A percentile compares a stretch with the other conserved stretches of the same genome.
Conservation (phyloP, 2,329 filamentous ascomycete species). For the Alternaria sp. region DNA sequence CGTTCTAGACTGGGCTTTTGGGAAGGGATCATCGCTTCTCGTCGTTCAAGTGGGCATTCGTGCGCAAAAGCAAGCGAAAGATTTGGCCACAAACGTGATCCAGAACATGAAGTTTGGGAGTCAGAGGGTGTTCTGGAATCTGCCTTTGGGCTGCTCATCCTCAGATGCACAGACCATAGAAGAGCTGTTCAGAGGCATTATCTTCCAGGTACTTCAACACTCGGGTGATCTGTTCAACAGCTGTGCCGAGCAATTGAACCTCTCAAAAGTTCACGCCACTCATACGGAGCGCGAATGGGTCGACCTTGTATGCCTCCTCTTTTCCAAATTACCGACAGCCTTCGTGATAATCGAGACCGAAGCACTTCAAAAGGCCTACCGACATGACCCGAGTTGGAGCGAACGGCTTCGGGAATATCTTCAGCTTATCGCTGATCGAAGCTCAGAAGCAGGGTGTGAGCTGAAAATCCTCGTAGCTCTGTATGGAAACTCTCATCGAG, state of each 20-base stretch:
- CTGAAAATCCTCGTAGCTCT: background rate
- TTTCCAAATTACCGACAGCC: background rate
- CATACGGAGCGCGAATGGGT: background rate
- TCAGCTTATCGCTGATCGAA: fast-evolving
- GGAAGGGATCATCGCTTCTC: background rate
- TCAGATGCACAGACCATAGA: background rate
- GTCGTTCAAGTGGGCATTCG: background rate
- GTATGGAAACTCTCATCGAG: background rate
- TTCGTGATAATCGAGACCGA: background rate
- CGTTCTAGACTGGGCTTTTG: background rate
- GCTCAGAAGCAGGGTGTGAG: background rate
- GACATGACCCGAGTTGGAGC: background rate
- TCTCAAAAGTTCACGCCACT: background rate
- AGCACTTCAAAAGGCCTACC: too few species aligned
- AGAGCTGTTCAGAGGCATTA: background rate
- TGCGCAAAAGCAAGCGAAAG: background rate
- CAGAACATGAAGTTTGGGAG: background rate
- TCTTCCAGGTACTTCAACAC: background rate
- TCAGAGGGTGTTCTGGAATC: fast-evolving
- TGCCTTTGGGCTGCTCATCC: background rate
- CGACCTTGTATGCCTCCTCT: background rate
- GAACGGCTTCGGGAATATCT: background rate
- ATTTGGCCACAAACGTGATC: background rate
- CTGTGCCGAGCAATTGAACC: background rate
- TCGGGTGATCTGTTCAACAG: background rate